These are phyloP conservation scores for Leccinellum rugosiceps DNA, from an alignment of 768 basidiomycete species.

Conservation along the genomic window DNA sequence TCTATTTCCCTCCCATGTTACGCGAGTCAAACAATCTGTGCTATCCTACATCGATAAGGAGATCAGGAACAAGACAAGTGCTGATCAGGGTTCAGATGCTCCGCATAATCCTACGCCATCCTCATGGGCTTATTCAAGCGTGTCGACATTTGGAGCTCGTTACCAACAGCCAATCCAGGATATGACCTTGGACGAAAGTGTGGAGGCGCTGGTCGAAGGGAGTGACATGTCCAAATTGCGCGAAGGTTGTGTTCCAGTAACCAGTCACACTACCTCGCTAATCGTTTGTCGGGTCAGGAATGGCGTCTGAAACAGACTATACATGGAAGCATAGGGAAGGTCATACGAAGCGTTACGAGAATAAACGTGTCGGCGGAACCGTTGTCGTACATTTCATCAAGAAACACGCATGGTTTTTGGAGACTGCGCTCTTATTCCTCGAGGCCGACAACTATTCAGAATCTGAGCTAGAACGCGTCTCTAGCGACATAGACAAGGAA, in stretches of 20 bases:
- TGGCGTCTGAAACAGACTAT: conserved; percentile 54
- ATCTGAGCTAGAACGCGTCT: conserved; percentile 21
- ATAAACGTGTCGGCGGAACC: conserved; percentile 82
- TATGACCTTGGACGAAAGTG: conserved; percentile 62
- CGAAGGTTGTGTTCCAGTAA: conserved; percentile 45
- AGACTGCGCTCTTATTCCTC: conserved; percentile 85
- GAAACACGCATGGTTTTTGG: conserved; percentile 94
- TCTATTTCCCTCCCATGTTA: conserved; percentile 86
- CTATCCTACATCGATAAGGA: conserved; percentile 48
- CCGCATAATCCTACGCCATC: conserved; percentile 43
- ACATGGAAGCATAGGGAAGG: conserved; percentile 78
- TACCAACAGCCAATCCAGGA: conserved; percentile 70
- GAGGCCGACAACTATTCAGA: conserved; percentile 74
- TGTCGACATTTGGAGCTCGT: conserved; percentile 76
- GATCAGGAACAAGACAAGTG: conserved; percentile 36
- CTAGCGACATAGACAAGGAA: conserved; percentile 8
- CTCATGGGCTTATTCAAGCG: conserved; percentile 76
- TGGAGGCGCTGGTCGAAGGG: conserved; percentile 93
- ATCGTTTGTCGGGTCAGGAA: conserved; percentile 38
- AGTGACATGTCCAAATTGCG: conserved; percentile 73
- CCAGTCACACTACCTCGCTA: background rate
- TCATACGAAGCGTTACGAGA: conserved; percentile 57
- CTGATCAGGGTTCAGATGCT: conserved; percentile 19
- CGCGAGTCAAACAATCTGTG: conserved; percentile 60
- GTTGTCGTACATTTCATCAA: conserved; percentile 97